phyloP scores from a whole-genome alignment of 179 eudicot genomes.

The Dionaea muscipula region DNA sequence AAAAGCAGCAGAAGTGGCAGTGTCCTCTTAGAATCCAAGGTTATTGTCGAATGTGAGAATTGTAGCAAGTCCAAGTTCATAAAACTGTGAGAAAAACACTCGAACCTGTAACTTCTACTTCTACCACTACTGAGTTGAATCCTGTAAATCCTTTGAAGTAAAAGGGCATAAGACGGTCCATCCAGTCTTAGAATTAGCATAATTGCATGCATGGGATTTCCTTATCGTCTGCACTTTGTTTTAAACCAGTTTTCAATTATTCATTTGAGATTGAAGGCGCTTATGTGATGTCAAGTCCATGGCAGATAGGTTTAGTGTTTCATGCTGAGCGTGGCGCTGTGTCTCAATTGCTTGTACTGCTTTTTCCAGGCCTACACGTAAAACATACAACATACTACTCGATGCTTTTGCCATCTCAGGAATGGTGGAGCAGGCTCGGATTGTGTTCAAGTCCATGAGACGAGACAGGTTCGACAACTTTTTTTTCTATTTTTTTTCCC shows the following conservation, averaged over 20 bases:
- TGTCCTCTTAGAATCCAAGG: too few relatives aligned
- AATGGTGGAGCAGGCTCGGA: slow-evolving; percentile 85
- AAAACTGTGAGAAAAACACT: too few relatives aligned
- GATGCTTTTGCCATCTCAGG: slow-evolving; percentile 95
- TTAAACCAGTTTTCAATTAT: background rate
- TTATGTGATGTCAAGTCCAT: background rate
- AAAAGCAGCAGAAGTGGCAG: too few relatives aligned
- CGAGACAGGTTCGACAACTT: slow-evolving; percentile 61
- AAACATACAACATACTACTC: slow-evolving; percentile 85
- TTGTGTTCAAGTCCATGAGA: slow-evolving; percentile 83
- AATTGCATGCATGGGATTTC: background rate
- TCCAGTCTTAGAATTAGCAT: background rate
- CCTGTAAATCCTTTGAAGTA: too few relatives aligned
- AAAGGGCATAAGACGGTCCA: too few relatives aligned
- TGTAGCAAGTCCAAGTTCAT: too few relatives aligned
- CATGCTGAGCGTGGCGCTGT: background rate
- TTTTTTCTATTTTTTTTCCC: background rate
- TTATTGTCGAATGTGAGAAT: too few relatives aligned
- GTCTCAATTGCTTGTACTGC: background rate
- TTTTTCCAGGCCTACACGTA: slow-evolving; percentile 72
- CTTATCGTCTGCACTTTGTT: background rate
- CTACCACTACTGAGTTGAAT: too few relatives aligned
- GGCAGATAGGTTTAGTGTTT: background rate
- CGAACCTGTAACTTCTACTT: too few relatives aligned
- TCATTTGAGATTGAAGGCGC: background rate